A percentile compares a stretch with the other conserved stretches of the same genome.
Evolutionary conservation across 176 grass and related monocot genomes (phyloP).

Genomic region (Leersia perrieri): DNA sequence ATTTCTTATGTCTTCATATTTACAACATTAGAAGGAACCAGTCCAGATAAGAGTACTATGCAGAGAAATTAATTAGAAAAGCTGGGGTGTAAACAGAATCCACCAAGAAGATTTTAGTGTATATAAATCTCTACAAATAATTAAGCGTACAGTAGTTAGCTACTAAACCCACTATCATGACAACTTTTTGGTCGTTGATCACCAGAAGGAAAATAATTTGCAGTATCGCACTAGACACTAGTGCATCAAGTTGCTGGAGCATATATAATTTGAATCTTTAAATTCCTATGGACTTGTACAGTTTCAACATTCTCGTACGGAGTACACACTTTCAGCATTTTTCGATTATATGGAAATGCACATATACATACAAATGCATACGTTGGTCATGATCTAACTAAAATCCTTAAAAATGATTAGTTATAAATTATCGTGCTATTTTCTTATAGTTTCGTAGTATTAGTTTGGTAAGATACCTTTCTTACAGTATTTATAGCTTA

Average conservation of each 20-base stretch:
- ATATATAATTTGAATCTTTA: no score
- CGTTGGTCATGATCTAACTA: no score
- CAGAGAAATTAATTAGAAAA: neutral
- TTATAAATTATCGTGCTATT: no score
- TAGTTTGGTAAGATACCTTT: no score
- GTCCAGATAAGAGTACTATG: constrained; percentile 1
- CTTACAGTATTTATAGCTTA: no score
- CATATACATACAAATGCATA: no score
- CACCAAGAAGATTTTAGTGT: constrained; percentile 10
- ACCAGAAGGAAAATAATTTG: neutral
- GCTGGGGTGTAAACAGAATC: constrained; percentile 27
- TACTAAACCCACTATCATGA: constrained; percentile 17
- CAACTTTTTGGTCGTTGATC: neutral
- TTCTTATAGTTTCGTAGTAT: no score
- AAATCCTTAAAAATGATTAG: no score
- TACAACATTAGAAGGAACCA: neutral
- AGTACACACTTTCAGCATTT: no score
- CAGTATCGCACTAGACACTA: neutral
- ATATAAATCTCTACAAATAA: neutral
- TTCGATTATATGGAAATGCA: no score
- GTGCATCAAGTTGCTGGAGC: neutral
- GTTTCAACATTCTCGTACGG: no score
- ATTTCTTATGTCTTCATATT: neutral
- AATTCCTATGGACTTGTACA: neutral
- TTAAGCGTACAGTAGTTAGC: neutral